Base-by-base conservation (phyloP, 106 monocot genomes). In the Acorus gramineus region DNA sequence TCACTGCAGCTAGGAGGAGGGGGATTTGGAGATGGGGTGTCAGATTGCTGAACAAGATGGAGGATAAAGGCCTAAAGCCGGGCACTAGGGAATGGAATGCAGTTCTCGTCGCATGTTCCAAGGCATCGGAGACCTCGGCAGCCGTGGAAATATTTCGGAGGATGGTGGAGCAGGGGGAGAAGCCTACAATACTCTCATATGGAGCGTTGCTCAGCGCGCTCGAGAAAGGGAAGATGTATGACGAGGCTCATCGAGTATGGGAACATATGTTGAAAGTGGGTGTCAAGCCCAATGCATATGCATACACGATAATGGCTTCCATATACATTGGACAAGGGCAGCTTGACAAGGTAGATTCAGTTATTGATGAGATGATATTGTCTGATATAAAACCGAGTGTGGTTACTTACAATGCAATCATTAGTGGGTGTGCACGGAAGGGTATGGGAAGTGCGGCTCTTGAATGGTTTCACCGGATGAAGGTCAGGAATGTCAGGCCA, bases 401-500 rank as follows among this genome's bases (percentile, higher is more conserved):
- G 13, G 85, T 96, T 11, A 96, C 90, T 59, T 90, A 61, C 56
- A 96, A 96, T 54, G 90, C 90, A n/a, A 91, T 96, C 67, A 96
- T 96, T 3, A 85, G 78, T 0, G 78, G 85, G 42, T 96, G 82
- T 66, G 80, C 76, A 4, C 78, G 82, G 56, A 82, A 79, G 0
- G 60, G 66, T 13, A 73, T 80, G 69, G 73, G 82, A 7, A 73
- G 74, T 50, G 63, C 78, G 58, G 90, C 90, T 62, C 77, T 80
- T 52, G 87, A 96, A 67, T 96, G 95, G 95, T 96, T 87, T 78
- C 76, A 87, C 55, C 68, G 81, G 0, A 96, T 96, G 95, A 91
- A 91, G 44, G 66, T 72, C 11, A 59, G 52, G 47, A 87, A 83
- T 57, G 62, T 96, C 57, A 56, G 59, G 28, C 95, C 95, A 28